phyloP scores from a whole-genome alignment of 2,329 filamentous ascomycete species.

The Monilinia vaccinii-corymbosi region DNA sequence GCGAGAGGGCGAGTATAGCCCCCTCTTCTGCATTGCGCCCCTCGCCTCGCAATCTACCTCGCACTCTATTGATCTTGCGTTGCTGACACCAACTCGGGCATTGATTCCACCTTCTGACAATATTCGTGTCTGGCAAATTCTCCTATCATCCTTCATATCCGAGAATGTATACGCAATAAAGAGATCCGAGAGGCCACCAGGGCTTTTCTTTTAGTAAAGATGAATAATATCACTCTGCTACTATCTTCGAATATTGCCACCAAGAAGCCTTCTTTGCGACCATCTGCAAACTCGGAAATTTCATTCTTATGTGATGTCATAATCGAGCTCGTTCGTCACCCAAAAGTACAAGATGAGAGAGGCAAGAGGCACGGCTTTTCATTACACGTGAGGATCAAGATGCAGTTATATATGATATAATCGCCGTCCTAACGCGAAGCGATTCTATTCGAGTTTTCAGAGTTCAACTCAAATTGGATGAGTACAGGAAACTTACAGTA shows the following conservation, averaged over 20 bases:
- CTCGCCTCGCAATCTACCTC: neutral
- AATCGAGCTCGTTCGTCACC: neutral
- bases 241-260: too few species aligned
- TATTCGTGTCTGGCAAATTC: neutral
- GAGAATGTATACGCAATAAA: too few species aligned
- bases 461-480: too few species aligned
- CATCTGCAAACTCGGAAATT: neutral
- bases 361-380: neutral
- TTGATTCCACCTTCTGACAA: neutral
- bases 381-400: neutral
- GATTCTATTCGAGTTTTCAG: too few species aligned
- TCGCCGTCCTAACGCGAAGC: too few species aligned
- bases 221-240: neutral
- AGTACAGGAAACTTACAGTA: too few species aligned
- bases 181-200: neutral
- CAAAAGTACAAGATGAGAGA: neutral
- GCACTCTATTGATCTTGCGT: neutral
- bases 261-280: neutral
- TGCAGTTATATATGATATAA: neutral
- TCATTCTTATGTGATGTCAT: neutral
- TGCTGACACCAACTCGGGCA: neutral
- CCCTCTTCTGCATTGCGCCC: too few species aligned
- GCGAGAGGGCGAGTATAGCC: neutral
- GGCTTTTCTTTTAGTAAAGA: neutral
- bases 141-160: neutral